Base-by-base conservation (phyloP, 768 basidiomycete species). In the Peribolospora kevripleyi region DNA sequence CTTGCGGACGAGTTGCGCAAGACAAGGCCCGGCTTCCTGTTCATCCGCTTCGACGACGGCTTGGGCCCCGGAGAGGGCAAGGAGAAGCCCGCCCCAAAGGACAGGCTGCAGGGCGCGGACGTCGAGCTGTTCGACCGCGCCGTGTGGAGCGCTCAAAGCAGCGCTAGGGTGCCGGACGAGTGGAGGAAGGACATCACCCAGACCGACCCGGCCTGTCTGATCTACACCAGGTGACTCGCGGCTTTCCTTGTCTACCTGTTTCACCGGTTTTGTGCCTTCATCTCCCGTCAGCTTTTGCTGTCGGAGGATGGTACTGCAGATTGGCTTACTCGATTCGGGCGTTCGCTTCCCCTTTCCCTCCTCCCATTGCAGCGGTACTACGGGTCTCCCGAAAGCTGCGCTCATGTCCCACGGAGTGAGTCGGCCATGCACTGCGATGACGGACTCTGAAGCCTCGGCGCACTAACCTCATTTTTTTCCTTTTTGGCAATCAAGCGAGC, bases 131-230 rank as follows among this genome's bases (percentile, higher is more conserved):
- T 25, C 25, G 25, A 25, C 25, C 25, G 25, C 25, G 25, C 25
- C 25, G 25, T 37, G n/a, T 40, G 51, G 46, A n/a, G 14, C 1
- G 14, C 14, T 5, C 38, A 41, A 13, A 50, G 50, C 13, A 39
- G 9, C 6, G 47, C 55, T 42, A 36, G 54, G 37, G 48, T 58
- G 40, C 45, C 48, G 6, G 50, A 61, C 48, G 40, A 51, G 51
- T 9, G 45, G n/a, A 47, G 60, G 42, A 54, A 42, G 4, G 60
- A 58, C 2, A 47, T 61, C 38, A 52, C 38, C 14, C 57, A 54
- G 60, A 42, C 45, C 37, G 46, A 43, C 36, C 58, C 60, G 1
- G 45, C 41, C 1, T 57, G 56, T 42, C 50, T 59, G 39, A 61
- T 61, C 50, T 61, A 57, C 54, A 61, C 60, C 3, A 25, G 25